Evolutionary conservation across 345 rosid genomes (phyloP).

Genomic region (Eucalyptus decipiens): DNA sequence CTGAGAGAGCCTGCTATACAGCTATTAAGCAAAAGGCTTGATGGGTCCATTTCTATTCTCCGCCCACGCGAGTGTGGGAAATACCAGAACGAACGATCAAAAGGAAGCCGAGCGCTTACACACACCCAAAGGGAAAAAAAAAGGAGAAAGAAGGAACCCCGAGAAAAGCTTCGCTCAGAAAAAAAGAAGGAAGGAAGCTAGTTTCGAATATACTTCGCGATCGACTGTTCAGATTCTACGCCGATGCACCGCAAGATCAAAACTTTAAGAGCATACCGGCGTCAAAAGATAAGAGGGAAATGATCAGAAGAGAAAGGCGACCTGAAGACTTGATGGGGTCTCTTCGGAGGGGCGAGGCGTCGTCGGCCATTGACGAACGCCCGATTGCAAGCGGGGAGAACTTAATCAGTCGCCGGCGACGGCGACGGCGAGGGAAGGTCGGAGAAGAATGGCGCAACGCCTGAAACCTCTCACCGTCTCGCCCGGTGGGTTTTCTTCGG

Average conservation of each 20-base stretch:
- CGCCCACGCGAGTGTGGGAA: background rate
- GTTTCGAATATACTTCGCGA: background rate
- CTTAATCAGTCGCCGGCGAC: background rate
- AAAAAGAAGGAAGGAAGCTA: background rate
- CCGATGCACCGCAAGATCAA: background rate
- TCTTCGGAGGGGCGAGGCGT: slow-evolving; percentile 34
- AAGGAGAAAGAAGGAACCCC: background rate
- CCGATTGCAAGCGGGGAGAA: background rate
- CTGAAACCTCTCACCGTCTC: background rate
- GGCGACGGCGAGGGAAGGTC: background rate
- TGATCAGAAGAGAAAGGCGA: background rate
- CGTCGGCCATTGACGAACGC: slow-evolving; percentile 50
- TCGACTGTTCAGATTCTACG: background rate
- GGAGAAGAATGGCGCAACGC: background rate
- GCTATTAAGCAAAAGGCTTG: background rate
- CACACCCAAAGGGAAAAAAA: background rate
- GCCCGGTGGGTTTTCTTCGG: background rate
- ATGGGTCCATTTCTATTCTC: background rate
- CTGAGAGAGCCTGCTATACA: background rate
- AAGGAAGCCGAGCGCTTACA: background rate
- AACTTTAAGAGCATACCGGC: background rate
- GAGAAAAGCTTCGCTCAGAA: background rate
- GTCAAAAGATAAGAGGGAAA: background rate
- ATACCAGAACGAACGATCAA: background rate
- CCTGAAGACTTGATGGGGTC: slow-evolving; percentile 79